Base-by-base conservation (phyloP, 768 basidiomycete species). In the Rhodotorula toruloides region DNA sequence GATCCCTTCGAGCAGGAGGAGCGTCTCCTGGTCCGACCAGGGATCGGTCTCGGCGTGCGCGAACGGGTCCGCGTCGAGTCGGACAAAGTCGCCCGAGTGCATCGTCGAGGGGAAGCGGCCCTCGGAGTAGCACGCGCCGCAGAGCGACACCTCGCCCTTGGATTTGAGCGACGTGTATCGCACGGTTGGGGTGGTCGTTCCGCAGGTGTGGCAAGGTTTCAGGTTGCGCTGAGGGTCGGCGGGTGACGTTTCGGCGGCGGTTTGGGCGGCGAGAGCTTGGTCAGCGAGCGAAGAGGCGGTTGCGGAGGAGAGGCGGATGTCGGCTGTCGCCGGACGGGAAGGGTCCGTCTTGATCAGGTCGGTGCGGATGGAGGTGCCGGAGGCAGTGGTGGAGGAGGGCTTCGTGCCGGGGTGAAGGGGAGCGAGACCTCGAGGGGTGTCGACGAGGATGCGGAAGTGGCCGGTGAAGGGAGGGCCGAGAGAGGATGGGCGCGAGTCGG, bases 401-500 rank as follows among this genome's bases (percentile, higher is more conserved):
- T 59, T 61, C 21, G 79, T 78, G n/a, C 81, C 81, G 3, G 80
- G 80, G 67, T 81, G 96, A 16, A 96, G 83, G 21, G 96, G 96
- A 72, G 92, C 90, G 3, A 99, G 83, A 21, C 96, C 96, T 52
- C 91, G 89, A 39, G 96, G 96, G 0, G 94, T 92, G 76, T 99
- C 96, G 71, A 98, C 85, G 58, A 96, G 86, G 75, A 99, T 90
- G 63, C 96, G 88, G 85, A 94, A 99, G 78, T 99, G 96, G 32
- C 96, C 96, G 3, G 96, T 98, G 79, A 97, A 98, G 32, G 96
- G 96, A 29, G 96, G 96, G 12, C 89, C 91, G 29, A 98, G 84
- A 0, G 94, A 84, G 3, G 96, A 90, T 7, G 96, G 96, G 57
- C 93, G 84, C 65, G 91, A 87, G 75, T 97, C 94, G 39, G 94